Conservation (phyloP, 1,284 basidiomycete species). For the Tilletiaria anomala region DNA sequence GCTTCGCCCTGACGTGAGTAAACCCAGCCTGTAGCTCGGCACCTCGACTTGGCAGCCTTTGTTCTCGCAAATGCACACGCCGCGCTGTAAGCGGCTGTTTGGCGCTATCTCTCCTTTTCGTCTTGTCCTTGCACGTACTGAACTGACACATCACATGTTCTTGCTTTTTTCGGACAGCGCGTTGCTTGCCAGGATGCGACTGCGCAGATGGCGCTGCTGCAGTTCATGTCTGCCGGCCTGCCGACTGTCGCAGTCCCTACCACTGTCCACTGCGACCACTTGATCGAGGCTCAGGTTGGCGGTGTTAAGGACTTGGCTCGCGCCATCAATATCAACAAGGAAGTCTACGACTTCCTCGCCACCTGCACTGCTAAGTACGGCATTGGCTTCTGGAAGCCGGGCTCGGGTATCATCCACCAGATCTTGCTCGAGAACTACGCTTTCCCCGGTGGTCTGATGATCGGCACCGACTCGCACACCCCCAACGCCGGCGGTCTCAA, state of each 20-base stretch:
- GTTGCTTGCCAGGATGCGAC: constrained; percentile 99
- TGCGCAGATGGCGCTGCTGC: constrained; percentile 97
- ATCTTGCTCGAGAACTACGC: constrained; percentile 93
- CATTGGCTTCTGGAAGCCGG: constrained; percentile 98
- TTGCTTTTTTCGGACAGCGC: constrained; percentile 54
- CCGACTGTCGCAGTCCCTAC: constrained; percentile 73
- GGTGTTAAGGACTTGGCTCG: constrained; percentile 85
- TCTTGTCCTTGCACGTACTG: constrained; percentile 5
- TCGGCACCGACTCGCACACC: constrained; percentile 98
- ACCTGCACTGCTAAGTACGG: constrained; percentile 97
- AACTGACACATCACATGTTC: no score
- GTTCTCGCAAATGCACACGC: no score
- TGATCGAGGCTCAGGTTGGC: constrained; percentile 92
- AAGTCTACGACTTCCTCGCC: constrained; percentile 98
- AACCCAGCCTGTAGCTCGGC: no score
- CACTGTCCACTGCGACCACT: constrained; percentile 88
- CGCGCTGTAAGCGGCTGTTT: no score
- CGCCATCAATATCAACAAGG: constrained; percentile 87
- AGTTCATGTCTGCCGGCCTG: constrained; percentile 97
- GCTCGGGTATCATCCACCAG: constrained; percentile 63
- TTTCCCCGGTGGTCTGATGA: constrained; percentile 97
- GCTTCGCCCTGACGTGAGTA: constrained; percentile 34
- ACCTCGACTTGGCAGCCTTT: no score
- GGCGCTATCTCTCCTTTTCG: constrained; percentile 2
- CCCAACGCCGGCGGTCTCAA: constrained; percentile 98